Evolutionary conservation across 2,329 filamentous ascomycete genomes (phyloP), one percentile per base, ranked within the genome.

Genomic region (Arthrocladium fulminans): DNA sequence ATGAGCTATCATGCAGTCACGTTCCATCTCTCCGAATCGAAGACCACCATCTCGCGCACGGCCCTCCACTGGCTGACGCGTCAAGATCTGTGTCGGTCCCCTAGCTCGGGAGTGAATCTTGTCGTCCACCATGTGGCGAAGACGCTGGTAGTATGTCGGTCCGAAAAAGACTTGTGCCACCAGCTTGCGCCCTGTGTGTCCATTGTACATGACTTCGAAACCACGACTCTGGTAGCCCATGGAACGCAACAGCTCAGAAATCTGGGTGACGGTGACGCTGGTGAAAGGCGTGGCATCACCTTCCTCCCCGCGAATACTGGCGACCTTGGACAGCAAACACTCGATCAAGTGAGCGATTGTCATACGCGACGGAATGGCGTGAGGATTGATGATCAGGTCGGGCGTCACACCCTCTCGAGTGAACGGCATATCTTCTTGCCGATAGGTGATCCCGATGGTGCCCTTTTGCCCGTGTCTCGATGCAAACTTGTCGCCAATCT

Each of bases 1-100:
- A 66, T 98, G 94, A n/a, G 94, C 88, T 73, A 98, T 98, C 92
- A 98, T 98, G 67, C 92, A 98, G 80, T 98, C 94, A 73, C 94
- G 90, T 71, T 98, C 94, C 92, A 98, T 98, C 76, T 98, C 92
- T 82, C 92, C 92, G 80, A 98, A 98, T 65, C 94, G 90, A 38
- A 98, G 78, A 74, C 92, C 92, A 77, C 92, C 92, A 65, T 98
- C 94, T 69, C 94, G 77, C 2, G 92, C 92, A 80, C 94, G 86
- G 84, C 92, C 92, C 71, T 98, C 92, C 12, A 98, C 92, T 15
- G 92, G 92, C 68, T 98, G 92, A 50, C 94, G 79, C 2, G 92
- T 98, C 72, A 98, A 80, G 62, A 98, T 98, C 70, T 98, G 92
- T 19, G 95, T 86, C 1, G 92, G 92, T 29, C 94, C 92, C 65